Conservation (phyloP, 139 green algal genomes). For the Asterochloris erici region DNA sequence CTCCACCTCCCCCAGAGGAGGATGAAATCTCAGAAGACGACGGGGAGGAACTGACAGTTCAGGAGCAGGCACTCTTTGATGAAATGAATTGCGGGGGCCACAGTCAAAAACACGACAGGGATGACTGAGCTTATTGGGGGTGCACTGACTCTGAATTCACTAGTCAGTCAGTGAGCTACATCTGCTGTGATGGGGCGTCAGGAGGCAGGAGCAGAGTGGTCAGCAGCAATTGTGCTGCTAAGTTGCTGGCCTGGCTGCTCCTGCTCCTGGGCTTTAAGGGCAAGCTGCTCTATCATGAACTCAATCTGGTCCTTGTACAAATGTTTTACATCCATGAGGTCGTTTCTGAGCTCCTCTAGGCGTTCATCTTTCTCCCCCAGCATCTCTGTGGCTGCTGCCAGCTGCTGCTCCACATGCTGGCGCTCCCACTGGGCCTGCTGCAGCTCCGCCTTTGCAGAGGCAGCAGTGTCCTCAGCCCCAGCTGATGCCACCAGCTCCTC, state of each 20-base stretch:
- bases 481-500: conserved; percentile 77
- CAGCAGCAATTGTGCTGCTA: no score
- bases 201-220: no score
- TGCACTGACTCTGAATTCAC: no score
- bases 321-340: conserved; percentile 82
- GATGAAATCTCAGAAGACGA: no score
- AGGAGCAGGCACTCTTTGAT: no score
- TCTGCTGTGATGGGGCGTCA: no score
- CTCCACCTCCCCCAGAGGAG: no score
- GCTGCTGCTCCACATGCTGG: conserved; percentile 42
- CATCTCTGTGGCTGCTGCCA: conserved; percentile 77
- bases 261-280: conserved; percentile 5
- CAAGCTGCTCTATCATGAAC: conserved; percentile 56
- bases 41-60: no score
- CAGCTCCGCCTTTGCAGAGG: conserved; percentile 1
- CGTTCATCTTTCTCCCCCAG: conserved; percentile 86
- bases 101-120: no score
- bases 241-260: not conserved
- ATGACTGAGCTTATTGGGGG: no score
- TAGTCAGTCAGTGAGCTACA: no score
- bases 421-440: not conserved
- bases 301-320: conserved; percentile 87
- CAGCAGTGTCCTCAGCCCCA: conserved; percentile 39
- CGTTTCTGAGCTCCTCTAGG: conserved; percentile 81
- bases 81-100: no score